Conservation (phyloP, 352 stramenopile species). For the Peronospora tabacina region DNA sequence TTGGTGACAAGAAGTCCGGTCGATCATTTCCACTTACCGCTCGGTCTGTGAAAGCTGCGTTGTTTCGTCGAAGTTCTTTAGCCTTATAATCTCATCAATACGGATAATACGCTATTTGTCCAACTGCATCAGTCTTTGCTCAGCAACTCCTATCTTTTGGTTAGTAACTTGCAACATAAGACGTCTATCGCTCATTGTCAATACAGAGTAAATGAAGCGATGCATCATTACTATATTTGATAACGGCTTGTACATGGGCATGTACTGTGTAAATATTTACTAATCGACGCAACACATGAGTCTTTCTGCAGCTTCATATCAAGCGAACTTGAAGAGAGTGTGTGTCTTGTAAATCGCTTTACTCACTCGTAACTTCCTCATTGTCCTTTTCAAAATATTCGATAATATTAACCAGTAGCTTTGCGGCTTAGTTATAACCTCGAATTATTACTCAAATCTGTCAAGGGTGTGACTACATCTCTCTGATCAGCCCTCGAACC, state of each 20-base stretch:
- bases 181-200: conserved; percentile 71
- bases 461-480: background rate
- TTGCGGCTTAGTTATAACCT: conserved; percentile 67
- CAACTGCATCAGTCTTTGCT: conserved; percentile 61
- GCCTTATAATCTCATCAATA: conserved; percentile 82
- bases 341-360: conserved; percentile 9
- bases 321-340: conserved; percentile 36
- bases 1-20: conserved; percentile 42
- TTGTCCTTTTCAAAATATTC: conserved; percentile 16
- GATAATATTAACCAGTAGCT: conserved; percentile 71
- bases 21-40: conserved; percentile 80
- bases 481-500: conserved; percentile 21
- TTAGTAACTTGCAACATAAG: conserved; percentile 77
- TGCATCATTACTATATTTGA: conserved; percentile 76
- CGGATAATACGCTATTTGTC: conserved; percentile 66
- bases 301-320: conserved; percentile 66
- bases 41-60: conserved; percentile 73
- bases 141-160: conserved; percentile 67
- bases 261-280: conserved; percentile 74
- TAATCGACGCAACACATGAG: conserved; percentile 67
- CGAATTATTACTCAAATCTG: conserved; percentile 36
- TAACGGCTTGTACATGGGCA: conserved; percentile 69
- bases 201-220: conserved; percentile 68
- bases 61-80: conserved; percentile 70
- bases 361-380: background rate